Conservation (phyloP, 345 rosid genomes). For the Hibiscus syriacus region DNA sequence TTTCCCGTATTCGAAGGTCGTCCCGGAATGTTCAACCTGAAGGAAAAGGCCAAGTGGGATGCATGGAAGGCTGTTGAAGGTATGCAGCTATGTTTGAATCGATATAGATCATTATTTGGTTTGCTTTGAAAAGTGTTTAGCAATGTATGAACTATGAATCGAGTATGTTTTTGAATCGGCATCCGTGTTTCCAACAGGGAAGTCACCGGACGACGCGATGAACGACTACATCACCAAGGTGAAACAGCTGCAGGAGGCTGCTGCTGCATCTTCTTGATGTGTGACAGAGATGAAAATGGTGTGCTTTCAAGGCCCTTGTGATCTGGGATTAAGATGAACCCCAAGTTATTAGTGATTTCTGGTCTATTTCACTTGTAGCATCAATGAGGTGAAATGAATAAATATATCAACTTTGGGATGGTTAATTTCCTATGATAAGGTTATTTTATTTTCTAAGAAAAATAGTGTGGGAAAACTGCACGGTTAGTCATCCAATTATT, state of each 20-base stretch:
- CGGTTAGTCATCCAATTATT: no score
- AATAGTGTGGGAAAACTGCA: no score
- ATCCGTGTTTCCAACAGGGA: no score
- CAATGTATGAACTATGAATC: not conserved
- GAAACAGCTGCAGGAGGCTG: conserved; percentile 58
- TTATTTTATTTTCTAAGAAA: no score
- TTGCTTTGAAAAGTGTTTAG: not conserved
- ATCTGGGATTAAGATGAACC: no score
- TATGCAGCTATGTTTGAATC: not conserved
- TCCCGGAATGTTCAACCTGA: conserved; percentile 80
- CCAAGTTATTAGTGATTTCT: no score
- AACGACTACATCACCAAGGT: conserved; percentile 71
- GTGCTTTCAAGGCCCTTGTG: no score
- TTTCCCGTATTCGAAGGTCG: conserved; percentile 39
- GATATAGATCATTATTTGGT: not conserved
- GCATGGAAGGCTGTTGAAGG: conserved; percentile 99
- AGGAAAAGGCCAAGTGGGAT: conserved; percentile 94
- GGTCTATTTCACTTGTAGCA: no score
- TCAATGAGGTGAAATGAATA: no score
- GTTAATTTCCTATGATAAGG: no score
- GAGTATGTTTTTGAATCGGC: not conserved
- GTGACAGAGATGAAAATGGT: not conserved
- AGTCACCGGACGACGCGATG: conserved; percentile 71
- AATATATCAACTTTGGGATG: no score
- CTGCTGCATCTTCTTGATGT: conserved; percentile 31